Evolutionary conservation across 495 filamentous ascomycete species (phyloP).

Genomic region (Neurospora discreta): DNA sequence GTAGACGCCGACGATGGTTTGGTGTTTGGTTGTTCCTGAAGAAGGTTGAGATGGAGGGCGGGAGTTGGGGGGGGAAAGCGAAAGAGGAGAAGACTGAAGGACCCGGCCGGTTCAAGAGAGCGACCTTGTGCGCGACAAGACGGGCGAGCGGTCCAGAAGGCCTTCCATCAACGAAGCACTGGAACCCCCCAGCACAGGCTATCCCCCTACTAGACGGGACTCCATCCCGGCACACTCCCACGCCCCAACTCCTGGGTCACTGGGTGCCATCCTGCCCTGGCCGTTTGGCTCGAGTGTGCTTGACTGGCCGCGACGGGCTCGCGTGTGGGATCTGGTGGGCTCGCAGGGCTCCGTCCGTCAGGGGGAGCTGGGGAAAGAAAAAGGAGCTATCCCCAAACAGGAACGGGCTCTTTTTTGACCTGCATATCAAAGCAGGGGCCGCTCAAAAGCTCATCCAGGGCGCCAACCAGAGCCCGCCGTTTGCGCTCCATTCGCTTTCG

Average conservation of each 20-base stretch:
- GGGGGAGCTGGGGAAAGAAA: neutral
- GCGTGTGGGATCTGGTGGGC: neutral
- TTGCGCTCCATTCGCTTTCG: neutral
- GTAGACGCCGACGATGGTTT: constrained; percentile 17
- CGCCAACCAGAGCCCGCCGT: neutral
- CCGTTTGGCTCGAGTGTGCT: neutral
- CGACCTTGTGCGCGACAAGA: neutral
- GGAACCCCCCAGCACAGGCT: neutral
- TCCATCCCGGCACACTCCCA: neutral
- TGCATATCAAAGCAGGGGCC: neutral
- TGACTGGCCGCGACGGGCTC: neutral
- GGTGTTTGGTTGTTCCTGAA: constrained; percentile 9
- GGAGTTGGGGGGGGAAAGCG: constrained; percentile 3
- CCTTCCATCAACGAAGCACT: neutral
- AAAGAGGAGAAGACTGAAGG: constrained; percentile 10
- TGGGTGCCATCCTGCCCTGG: neutral
- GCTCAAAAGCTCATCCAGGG: neutral
- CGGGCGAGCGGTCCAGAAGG: neutral
- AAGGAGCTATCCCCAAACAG: neutral
- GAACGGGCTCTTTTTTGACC: neutral
- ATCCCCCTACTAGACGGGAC: too few species aligned
- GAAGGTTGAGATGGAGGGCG: neutral
- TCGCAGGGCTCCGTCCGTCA: neutral
- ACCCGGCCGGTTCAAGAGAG: constrained; percentile 1
- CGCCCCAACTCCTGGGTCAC: neutral